These are phyloP conservation scores for Colletotrichum sidae DNA, from an alignment of 2,329 filamentous ascomycete genomes.

Conservation along the genomic window DNA sequence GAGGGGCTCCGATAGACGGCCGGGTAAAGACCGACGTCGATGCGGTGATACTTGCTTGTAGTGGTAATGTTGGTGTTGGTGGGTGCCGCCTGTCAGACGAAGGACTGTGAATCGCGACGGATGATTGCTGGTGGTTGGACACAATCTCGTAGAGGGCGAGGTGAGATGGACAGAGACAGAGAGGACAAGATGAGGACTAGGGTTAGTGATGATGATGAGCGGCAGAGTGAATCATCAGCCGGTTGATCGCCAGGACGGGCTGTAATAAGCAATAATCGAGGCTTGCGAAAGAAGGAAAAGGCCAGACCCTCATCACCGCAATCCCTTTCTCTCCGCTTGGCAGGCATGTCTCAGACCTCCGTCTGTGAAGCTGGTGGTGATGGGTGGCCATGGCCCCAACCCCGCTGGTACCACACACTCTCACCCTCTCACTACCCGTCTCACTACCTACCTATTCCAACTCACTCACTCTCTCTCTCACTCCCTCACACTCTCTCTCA, in stretches of 20 bases:
- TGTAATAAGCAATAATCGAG: neutral
- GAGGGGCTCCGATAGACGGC: conserved; percentile 24
- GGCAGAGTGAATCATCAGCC: neutral
- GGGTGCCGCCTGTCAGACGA: conserved; percentile 5
- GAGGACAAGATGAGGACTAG: neutral
- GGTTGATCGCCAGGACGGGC: neutral
- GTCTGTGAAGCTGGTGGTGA: conserved; percentile 22
- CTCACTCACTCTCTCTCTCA: no score
- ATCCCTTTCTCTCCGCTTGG: conserved; percentile 14
- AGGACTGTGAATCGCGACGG: neutral
- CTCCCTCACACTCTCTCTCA: no score
- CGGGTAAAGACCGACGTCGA: conserved; percentile 26
- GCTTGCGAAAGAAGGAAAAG: neutral
- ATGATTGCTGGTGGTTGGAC: neutral
- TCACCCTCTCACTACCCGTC: neutral
- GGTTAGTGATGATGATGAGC: neutral
- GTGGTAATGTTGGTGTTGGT: no score
- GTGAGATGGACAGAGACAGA: neutral
- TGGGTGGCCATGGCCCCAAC: conserved; percentile 9
- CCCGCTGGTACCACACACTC: conserved; percentile 14
- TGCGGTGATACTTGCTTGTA: neutral
- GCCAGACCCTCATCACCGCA: conserved; percentile 4
- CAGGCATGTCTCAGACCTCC: conserved; percentile 28
- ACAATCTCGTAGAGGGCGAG: neutral
- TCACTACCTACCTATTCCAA: no score